These are phyloP conservation scores for Parascedosporium putredinis DNA, from an alignment of 2,329 filamentous ascomycete genomes.

Conservation along the genomic window DNA sequence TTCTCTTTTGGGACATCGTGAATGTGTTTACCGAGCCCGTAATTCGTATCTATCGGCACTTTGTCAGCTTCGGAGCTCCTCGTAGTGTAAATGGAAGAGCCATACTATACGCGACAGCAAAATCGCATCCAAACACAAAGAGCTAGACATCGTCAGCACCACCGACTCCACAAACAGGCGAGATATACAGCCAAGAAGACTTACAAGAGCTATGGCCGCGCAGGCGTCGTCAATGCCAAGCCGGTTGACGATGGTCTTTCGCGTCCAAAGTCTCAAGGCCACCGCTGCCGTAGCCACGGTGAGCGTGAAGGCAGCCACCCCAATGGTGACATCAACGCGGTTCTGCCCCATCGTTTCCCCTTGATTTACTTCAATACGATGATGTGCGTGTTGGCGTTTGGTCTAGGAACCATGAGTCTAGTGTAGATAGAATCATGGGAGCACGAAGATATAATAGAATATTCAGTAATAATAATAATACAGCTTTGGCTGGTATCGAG, in stretches of 20 bases:
- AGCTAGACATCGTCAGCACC: not conserved
- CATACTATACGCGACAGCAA: not conserved
- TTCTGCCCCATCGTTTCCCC: not conserved
- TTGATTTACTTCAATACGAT: not conserved
- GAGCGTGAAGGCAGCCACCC: not conserved
- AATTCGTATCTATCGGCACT: conserved; percentile 7
- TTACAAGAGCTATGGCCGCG: conserved; percentile 16
- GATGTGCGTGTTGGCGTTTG: no score
- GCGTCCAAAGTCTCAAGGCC: conserved; percentile 15
- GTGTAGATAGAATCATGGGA: no score
- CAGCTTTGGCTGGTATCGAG: no score
- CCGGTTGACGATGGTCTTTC: conserved; percentile 15
- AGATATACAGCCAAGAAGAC: not conserved
- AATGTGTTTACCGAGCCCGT: conserved; percentile 13
- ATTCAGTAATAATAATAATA: not conserved
- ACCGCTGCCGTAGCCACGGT: conserved; percentile 5
- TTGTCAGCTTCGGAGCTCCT: not conserved
- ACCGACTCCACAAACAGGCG: not conserved
- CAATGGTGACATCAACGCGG: not conserved
- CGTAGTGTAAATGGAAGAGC: not conserved
- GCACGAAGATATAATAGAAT: not conserved
- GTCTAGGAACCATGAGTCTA: no score
- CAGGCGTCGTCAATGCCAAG: conserved; percentile 17
- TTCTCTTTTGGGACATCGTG: not conserved
- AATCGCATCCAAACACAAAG: conserved; percentile 4